Conservation (phyloP, 129 eudicot genomes). For the Saussurea involucrata region DNA sequence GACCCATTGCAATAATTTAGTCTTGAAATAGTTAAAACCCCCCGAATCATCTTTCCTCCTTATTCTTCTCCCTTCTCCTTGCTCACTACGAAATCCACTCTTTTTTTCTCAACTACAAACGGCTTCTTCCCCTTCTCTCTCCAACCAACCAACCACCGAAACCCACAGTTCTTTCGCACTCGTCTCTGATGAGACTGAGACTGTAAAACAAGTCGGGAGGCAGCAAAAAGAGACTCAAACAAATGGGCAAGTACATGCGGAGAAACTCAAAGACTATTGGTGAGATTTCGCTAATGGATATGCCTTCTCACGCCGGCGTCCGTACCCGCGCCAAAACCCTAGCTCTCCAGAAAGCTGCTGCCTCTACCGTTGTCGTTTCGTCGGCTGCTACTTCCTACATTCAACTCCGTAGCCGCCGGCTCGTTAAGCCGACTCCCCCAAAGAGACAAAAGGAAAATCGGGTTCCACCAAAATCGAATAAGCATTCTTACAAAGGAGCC, state of each 20-base stretch:
- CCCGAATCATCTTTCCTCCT: conserved; percentile 16
- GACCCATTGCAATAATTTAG: no score
- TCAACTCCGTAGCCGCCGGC: conserved; percentile 63
- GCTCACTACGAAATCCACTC: neutral
- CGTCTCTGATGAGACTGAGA: neutral
- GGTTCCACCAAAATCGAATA: conserved; percentile 18
- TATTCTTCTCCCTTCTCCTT: neutral
- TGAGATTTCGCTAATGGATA: conserved; percentile 14
- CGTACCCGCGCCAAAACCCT: conserved; percentile 74
- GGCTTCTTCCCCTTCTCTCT: conserved; percentile 13
- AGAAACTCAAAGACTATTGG: conserved; percentile 26
- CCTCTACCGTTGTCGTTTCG: no score
- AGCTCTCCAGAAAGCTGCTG: conserved; percentile 39
- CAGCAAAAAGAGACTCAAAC: neutral
- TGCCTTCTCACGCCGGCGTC: conserved; percentile 39
- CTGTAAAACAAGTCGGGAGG: neutral
- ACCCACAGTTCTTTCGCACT: neutral
- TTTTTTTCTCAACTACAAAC: conserved; percentile 2
- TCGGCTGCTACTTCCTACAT: no score
- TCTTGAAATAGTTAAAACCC: conserved; percentile 23
- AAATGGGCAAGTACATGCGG: conserved; percentile 63
- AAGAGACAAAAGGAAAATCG: conserved; percentile 16
- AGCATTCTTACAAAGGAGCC: conserved; percentile 6
- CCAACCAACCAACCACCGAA: conserved; percentile 11
- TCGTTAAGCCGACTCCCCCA: conserved; percentile 23